Evolutionary conservation across 129 eudicot genomes (phyloP).

Genomic region (Artemisia annua): DNA sequence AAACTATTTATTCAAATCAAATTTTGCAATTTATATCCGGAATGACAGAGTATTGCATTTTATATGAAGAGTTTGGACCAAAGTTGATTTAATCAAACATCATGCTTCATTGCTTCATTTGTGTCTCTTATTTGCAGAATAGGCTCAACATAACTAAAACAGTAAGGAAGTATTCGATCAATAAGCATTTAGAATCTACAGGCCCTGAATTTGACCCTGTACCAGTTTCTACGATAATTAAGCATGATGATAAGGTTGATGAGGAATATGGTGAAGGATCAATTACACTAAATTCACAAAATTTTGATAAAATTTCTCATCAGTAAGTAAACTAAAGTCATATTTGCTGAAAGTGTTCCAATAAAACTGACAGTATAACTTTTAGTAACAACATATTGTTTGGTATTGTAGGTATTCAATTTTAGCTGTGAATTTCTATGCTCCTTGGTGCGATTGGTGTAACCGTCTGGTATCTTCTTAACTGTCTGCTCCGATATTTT

Average conservation of each 20-base stretch:
- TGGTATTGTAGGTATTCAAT: conserved; percentile 51
- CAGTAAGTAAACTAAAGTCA: conserved; percentile 47
- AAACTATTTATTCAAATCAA: no score
- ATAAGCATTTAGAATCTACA: conserved; percentile 44
- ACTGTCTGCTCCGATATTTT: no score
- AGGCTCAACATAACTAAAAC: conserved; percentile 91
- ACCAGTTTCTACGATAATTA: conserved; percentile 35
- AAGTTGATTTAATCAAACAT: no score
- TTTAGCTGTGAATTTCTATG: conserved; percentile 76
- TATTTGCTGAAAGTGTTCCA: no score
- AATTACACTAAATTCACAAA: conserved; percentile 46
- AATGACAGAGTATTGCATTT: no score
- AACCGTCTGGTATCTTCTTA: no score
- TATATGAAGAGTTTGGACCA: no score
- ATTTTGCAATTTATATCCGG: no score
- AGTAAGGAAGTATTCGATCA: conserved; percentile 72
- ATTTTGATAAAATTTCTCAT: conserved; percentile 68
- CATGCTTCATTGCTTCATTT: no score
- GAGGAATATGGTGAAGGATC: conserved; percentile 78
- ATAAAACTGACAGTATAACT: neutral
- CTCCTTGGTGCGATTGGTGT: conserved; percentile 88
- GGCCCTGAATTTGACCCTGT: conserved; percentile 62
- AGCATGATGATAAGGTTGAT: conserved; percentile 76
- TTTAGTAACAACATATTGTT: conserved; percentile 6
- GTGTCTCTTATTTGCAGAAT: conserved; percentile 50